Base-by-base conservation (phyloP, 2,329 filamentous ascomycete genomes). In the Achaetomium macrosporum region DNA sequence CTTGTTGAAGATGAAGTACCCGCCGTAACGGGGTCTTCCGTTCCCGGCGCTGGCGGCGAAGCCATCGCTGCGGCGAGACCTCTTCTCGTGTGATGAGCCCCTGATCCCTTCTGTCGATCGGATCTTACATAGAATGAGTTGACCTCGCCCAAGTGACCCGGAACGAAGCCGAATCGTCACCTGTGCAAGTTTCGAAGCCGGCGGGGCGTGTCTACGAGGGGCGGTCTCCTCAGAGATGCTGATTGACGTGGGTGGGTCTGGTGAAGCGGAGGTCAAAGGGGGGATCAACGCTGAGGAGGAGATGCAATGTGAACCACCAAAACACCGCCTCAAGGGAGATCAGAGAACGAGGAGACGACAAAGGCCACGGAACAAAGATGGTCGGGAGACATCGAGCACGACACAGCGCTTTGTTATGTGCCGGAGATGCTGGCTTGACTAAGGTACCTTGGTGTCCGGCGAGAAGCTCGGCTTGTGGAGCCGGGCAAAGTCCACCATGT, bases 31-130 rank as follows among this genome's bases (percentile, higher is more conserved):
- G 47, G 44, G 31, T 52, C 47, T 25, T 25, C 25, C 25, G 25
- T 25, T 25, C 49, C 50, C 4, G 50, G 55, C 39, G 42, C 16
- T 39, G 16, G 51, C 42, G 50, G 47, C 41, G 58, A 55, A n/a
- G 49, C 53, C 58, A 60, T 60, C 20, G 50, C 41, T 41, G 45
- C 35, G 40, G 42, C 41, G 46, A 40, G 39, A 41, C 42, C 16
- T 25, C 33, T 16, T 3, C 11, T 5, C 11, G 17, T 2, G 13
- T 19, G n/a, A 40, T 43, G 42, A 44, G n/a, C 15, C 33, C 36
- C 51, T 42, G 36, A 20, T 30, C 42, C 20, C 9, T 20, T 20
- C 19, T n/a, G 42, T 16, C 17, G 54, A 40, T 39, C 29, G 25
- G 39, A 37, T 35, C 29, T 42, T 6, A n/a, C 30, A 29, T 50